Conservation (phyloP, 2,329 filamentous ascomycete genomes). For the Aspergillus sp. region DNA sequence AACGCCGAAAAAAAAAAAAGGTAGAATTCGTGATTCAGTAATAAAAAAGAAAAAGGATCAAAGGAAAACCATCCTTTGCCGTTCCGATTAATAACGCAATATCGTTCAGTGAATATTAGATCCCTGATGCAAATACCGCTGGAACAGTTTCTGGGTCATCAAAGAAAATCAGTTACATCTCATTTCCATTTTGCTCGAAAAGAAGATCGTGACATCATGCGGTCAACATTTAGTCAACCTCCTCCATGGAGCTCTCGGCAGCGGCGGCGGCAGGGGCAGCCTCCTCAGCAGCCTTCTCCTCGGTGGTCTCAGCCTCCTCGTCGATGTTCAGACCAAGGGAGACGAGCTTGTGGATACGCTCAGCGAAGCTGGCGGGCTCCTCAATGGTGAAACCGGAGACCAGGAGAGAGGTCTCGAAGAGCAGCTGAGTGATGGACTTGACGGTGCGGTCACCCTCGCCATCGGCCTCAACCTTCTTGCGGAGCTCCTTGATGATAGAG, state of each 20-base stretch:
- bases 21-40: conserved; percentile 19
- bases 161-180: conserved; percentile 17
- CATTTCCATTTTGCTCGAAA: conserved; percentile 17
- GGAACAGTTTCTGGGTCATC: conserved; percentile 16
- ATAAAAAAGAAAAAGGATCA: conserved; percentile 13
- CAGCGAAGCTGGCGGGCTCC: conserved; percentile 94
- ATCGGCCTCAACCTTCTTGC: conserved; percentile 97
- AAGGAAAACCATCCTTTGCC: conserved; percentile 14
- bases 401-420: conserved; percentile 97
- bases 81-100: conserved; percentile 22
- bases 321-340: conserved; percentile 97
- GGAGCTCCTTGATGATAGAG: conserved; percentile 96
- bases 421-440: conserved; percentile 97
- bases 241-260: conserved; percentile 97
- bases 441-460: conserved; percentile 98
- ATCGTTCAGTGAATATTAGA: conserved; percentile 8
- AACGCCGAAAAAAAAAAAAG: conserved; percentile 20
- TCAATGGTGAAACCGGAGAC: conserved; percentile 99
- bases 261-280: conserved; percentile 64
- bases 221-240: conserved; percentile 78
- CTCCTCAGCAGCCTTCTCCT: conserved; percentile 57
- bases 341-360: conserved; percentile 99
- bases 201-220: conserved; percentile 14
- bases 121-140: conserved; percentile 16
- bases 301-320: conserved; percentile 76